Conservation (phyloP, 306 rosid genomes). For the Sesbania bispinosa region DNA sequence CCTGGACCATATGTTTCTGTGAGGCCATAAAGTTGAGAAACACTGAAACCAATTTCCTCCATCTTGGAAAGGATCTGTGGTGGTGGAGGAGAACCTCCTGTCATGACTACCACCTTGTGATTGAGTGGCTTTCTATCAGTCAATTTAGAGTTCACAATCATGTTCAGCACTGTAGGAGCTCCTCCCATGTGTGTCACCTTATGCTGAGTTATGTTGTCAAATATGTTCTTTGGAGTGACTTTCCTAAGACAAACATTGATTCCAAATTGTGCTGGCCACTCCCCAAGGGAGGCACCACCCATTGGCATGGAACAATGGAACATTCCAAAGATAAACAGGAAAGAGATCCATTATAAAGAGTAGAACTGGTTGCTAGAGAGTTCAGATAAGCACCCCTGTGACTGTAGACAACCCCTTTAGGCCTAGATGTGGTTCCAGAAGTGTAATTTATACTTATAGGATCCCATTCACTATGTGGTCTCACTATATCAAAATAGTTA, state of each 20-base stretch:
- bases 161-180: slow-evolving; percentile 83
- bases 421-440: slow-evolving; percentile 89
- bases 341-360: slow-evolving; percentile 56
- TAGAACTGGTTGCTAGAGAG: slow-evolving; percentile 62
- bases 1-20: slow-evolving; percentile 82
- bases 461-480: slow-evolving; percentile 73
- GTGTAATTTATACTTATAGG: slow-evolving; percentile 83
- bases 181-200: slow-evolving; percentile 83
- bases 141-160: slow-evolving; percentile 59
- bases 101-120: slow-evolving; percentile 57
- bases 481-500: slow-evolving; percentile 43
- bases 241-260: slow-evolving; percentile 65
- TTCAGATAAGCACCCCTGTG: slow-evolving; percentile 89
- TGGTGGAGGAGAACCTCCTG: slow-evolving; percentile 80
- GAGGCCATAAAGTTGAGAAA: slow-evolving; percentile 75
- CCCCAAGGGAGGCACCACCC: slow-evolving; percentile 97
- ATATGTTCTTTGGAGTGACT: slow-evolving; percentile 56
- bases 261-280: slow-evolving; percentile 78
- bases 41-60: slow-evolving; percentile 74
- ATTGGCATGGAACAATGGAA: slow-evolving; percentile 85
- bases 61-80: slow-evolving; percentile 64
- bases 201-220: slow-evolving; percentile 45
- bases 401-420: slow-evolving; percentile 81
- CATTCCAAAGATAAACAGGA: slow-evolving; percentile 87
- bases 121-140: slow-evolving; percentile 43